Base-by-base conservation (phyloP, 768 basidiomycete genomes). In the Daedalea quercina region DNA sequence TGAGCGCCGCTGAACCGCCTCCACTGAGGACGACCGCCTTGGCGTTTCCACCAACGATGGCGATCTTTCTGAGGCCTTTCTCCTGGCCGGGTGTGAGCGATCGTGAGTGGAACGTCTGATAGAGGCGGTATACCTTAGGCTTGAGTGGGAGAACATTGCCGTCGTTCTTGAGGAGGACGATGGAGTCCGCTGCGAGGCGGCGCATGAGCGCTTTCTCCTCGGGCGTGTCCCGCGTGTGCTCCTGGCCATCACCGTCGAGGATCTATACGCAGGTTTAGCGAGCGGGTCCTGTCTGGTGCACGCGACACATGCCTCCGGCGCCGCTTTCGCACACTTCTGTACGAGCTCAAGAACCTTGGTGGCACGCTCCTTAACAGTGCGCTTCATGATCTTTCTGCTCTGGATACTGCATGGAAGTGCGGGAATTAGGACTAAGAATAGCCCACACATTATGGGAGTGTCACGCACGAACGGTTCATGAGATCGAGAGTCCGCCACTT, bases 121-220 rank as follows among this genome's bases (percentile, higher is more conserved):
- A 15, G 3, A 15, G 13, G n/a, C 35, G 28, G 20, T 47, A 15
- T 44, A 59, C 61, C 60, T 62, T 57, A 0, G 76, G 69, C 24
- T 72, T 68, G 6, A 88, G 69, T 1, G 85, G 85, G 11, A 81
- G 76, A 23, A 85, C 43, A 17, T 66, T 65, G 44, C 67, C 63
- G 3, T 83, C 74, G 62, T 90, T 92, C 73, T 87, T 88, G 51
- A 91, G 69, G 26, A 92, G 73, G 20, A 90, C 87, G 54, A 91
- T 84, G 0, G 82, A 77, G 62, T 84, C 77, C 3, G 77, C 76
- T 1, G 85, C 88, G n/a, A 86, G 71, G 47, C 73, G 73, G 42
- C 82, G 78, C 77, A 89, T 79, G 47, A 90, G 75, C 2, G 62
- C 67, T 23, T 75, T 82, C 52, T 86, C 84, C 48, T 79, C 79